phyloP scores from a whole-genome alignment of 2,329 filamentous ascomycete species.

The Dendrostoma leiphaemia region DNA sequence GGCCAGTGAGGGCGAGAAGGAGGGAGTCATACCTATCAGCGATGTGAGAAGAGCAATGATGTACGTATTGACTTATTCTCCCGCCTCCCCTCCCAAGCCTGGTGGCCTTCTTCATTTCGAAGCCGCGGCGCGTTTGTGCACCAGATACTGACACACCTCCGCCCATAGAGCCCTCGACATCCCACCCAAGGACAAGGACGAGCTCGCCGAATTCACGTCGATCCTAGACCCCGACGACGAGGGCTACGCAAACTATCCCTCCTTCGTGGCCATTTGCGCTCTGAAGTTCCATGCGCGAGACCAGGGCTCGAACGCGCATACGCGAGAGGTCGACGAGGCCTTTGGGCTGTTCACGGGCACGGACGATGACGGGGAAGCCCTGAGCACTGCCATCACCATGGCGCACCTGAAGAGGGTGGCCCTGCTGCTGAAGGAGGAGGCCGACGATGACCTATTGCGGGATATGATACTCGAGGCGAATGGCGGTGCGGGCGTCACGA shows the following conservation, averaged over 20 bases:
- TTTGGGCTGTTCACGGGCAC: slow-evolving; percentile 74
- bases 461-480: slow-evolving; percentile 98
- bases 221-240: slow-evolving; percentile 80
- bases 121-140: not conserved
- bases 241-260: slow-evolving; percentile 74
- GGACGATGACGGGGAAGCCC: slow-evolving; percentile 27
- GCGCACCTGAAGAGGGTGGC: slow-evolving; percentile 77
- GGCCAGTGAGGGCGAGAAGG: slow-evolving; percentile 68
- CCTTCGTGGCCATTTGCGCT: slow-evolving; percentile 85
- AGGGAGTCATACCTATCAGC: slow-evolving; percentile 64
- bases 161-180: slow-evolving; percentile 75
- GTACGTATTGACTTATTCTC: slow-evolving; percentile 44
- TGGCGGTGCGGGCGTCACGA: slow-evolving; percentile 68
- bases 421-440: slow-evolving; percentile 76
- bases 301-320: slow-evolving; percentile 47
- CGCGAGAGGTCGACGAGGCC: slow-evolving; percentile 73
- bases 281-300: slow-evolving; percentile 71
- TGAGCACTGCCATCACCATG: slow-evolving; percentile 65
- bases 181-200: slow-evolving; percentile 57
- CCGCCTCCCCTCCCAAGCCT: too few species aligned
- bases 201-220: slow-evolving; percentile 74
- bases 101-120: too few species aligned
- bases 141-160: not conserved
- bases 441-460: slow-evolving; percentile 77
- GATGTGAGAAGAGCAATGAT: slow-evolving; percentile 72